These are phyloP conservation scores for Apostasia ramifera DNA, from an alignment of 106 monocot genomes.

Conservation along the genomic window DNA sequence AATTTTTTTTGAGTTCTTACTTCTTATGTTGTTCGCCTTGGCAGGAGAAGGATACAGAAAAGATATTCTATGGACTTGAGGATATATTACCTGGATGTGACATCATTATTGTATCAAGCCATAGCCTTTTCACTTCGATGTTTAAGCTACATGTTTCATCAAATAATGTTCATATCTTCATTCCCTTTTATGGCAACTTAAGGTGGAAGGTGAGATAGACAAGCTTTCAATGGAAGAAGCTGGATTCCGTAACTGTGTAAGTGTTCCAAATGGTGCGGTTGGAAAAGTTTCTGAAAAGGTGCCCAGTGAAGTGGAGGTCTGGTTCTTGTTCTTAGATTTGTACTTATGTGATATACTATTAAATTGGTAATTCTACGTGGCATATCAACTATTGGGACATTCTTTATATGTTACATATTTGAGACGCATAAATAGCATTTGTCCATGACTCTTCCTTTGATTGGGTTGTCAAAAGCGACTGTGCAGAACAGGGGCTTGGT, in stretches of 20 bases:
- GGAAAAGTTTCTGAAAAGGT: slow-evolving; percentile 33
- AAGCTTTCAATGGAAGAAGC: slow-evolving; percentile 81
- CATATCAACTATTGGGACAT: no score
- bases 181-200: not conserved
- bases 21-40: slow-evolving; percentile 11
- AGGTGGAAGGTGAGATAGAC: slow-evolving; percentile 88
- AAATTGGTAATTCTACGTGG: no score
- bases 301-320: slow-evolving; percentile 40
- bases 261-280: slow-evolving; percentile 80
- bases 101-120: slow-evolving; percentile 70
- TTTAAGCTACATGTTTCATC: not conserved
- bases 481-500: no score
- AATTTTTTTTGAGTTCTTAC: not conserved
- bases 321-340: not conserved
- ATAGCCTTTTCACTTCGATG: not conserved
- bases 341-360: no score
- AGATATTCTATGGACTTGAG: slow-evolving; percentile 89
- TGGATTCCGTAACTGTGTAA: slow-evolving; percentile 65
- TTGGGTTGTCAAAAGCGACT: no score
- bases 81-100: slow-evolving; percentile 57
- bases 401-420: no score
- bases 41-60: slow-evolving; percentile 76
- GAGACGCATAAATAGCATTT: no score
- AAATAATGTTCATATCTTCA: not conserved
- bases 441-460: no score